phyloP scores from a whole-genome alignment of 2,329 filamentous ascomycete genomes.

The Pseudogymnoascus sp. region DNA sequence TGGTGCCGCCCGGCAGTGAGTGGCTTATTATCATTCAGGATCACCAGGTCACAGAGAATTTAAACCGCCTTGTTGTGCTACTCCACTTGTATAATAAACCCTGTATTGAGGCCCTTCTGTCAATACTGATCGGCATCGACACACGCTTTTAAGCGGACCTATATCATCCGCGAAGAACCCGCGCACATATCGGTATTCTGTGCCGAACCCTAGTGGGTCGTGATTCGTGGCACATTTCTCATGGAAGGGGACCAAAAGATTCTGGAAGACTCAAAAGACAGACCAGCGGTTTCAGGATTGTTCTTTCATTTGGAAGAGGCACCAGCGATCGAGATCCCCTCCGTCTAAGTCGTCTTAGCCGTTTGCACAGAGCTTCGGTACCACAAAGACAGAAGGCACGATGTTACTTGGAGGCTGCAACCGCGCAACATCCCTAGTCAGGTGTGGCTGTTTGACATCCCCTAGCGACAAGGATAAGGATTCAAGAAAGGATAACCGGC shows the following conservation, averaged over 20 bases:
- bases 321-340: slow-evolving; percentile 3
- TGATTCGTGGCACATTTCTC: slow-evolving; percentile 4
- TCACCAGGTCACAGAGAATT: not conserved
- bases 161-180: not conserved
- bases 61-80: slow-evolving; percentile 1
- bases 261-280: slow-evolving; percentile 4
- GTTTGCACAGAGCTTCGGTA: slow-evolving; percentile 6
- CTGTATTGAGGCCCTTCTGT: slow-evolving; percentile 3
- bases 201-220: not conserved
- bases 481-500: not conserved
- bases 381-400: not conserved
- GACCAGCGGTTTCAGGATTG: not conserved
- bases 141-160: not conserved
- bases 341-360: not conserved
- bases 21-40: not conserved
- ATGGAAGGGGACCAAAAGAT: slow-evolving; percentile 2
- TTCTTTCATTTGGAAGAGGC: not conserved
- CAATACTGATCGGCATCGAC: not conserved
- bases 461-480: not conserved
- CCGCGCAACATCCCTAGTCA: not conserved
- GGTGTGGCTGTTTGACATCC: not conserved
- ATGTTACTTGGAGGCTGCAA: slow-evolving; percentile 2
- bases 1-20: slow-evolving; percentile 1
- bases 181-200: not conserved
- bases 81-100: slow-evolving; percentile 1